Conservation (phyloP, 2,329 filamentous ascomycete genomes). For the Pleomassaria siparia region DNA sequence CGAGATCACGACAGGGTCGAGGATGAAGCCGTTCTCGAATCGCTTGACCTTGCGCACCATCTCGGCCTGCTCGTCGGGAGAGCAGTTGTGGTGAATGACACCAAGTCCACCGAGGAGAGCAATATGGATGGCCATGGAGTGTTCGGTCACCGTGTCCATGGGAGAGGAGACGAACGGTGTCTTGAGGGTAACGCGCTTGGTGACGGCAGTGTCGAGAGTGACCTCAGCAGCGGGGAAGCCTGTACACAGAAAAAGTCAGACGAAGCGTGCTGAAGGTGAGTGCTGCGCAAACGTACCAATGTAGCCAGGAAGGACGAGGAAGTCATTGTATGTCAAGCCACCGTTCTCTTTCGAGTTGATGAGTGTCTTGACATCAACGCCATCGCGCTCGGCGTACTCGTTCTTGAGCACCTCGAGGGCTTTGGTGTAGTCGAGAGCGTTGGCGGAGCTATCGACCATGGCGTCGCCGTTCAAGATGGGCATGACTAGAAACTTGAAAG, state of each 20-base stretch:
- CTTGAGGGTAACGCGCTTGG: conserved; percentile 94
- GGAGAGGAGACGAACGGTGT: conserved; percentile 96
- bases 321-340: conserved; percentile 98
- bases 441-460: conserved; percentile 52
- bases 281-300: conserved; percentile 62
- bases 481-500: conserved; percentile 56
- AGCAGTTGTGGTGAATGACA: conserved; percentile 99
- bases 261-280: conserved; percentile 5
- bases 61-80: conserved; percentile 93
- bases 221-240: conserved; percentile 92
- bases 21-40: conserved; percentile 98
- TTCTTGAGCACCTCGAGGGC: conserved; percentile 77
- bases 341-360: conserved; percentile 90
- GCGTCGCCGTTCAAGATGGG: conserved; percentile 68
- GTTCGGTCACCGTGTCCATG: conserved; percentile 99
- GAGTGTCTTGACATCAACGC: conserved; percentile 81
- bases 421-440: conserved; percentile 71
- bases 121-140: conserved; percentile 99
- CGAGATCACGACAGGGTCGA: conserved; percentile 89
- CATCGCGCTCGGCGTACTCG: conserved; percentile 79
- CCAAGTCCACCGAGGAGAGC: conserved; percentile 83
- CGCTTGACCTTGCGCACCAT: conserved; percentile 99
- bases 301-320: conserved; percentile 93
- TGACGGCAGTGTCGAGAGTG: conserved; percentile 84
- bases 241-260: conserved; percentile 32